These are phyloP conservation scores for Beauveria sp. DNA, from an alignment of 2,329 filamentous ascomycete species.

Conservation along the genomic window DNA sequence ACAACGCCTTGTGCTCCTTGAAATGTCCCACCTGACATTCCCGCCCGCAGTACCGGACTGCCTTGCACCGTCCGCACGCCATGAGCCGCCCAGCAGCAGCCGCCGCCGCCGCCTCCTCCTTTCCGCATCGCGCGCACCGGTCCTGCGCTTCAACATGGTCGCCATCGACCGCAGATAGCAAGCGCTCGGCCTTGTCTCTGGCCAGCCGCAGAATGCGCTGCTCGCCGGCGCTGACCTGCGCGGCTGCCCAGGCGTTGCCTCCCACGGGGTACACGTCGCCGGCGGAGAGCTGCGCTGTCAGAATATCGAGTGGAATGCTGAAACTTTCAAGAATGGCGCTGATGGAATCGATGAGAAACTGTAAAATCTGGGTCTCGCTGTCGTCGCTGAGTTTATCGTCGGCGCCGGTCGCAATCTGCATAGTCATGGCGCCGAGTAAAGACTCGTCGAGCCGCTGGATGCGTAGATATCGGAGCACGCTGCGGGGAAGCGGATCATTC, in stretches of 20 bases:
- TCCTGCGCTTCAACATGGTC: background rate
- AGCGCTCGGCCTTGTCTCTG: constrained; percentile 21
- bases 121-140: constrained; percentile 22
- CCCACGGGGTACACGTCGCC: constrained; percentile 23
- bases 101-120: constrained; percentile 7
- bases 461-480: constrained; percentile 27
- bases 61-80: constrained; percentile 25
- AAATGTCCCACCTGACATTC: constrained; percentile 25
- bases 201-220: constrained; percentile 26
- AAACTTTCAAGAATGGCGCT: constrained; percentile 22
- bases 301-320: constrained; percentile 22
- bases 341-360: constrained; percentile 25
- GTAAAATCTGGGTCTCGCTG: constrained; percentile 25
- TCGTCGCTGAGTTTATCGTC: constrained; percentile 22
- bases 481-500: constrained; percentile 24
- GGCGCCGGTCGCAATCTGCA: constrained; percentile 17
- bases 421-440: constrained; percentile 20
- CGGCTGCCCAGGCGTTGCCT: constrained; percentile 28
- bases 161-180: background rate
- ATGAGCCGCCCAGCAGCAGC: constrained; percentile 20
- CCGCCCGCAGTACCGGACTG: constrained; percentile 23
- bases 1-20: constrained; percentile 23
- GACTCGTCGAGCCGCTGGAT: constrained; percentile 26
- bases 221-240: constrained; percentile 19
- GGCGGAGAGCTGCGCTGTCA: constrained; percentile 22